Evolutionary conservation across 2,329 filamentous ascomycete species (phyloP).

Genomic region (Whalleya microplaca): DNA sequence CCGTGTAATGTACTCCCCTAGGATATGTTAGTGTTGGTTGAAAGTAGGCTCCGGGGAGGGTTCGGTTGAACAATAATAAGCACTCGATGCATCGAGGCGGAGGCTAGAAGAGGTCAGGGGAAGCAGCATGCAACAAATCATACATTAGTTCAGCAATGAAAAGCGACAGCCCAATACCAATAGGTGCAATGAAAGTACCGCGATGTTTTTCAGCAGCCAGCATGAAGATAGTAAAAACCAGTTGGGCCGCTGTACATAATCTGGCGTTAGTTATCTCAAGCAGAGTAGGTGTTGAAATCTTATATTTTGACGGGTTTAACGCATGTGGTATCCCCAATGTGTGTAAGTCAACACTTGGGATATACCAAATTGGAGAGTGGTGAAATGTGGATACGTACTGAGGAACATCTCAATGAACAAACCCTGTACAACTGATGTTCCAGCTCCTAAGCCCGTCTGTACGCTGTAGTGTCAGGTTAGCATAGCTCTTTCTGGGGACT

Average conservation of each 20-base stretch:
- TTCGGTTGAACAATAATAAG: no score
- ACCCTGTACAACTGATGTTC: slow-evolving; percentile 50
- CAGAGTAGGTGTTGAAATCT: no score
- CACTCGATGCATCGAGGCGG: no score
- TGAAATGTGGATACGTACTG: no score
- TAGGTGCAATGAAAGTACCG: slow-evolving; percentile 62
- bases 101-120: no score
- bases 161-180: slow-evolving; percentile 65
- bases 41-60: no score
- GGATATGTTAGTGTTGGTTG: background rate
- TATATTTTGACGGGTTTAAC: no score
- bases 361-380: no score
- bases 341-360: no score
- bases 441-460: slow-evolving; percentile 48
- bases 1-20: slow-evolving; percentile 39
- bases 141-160: slow-evolving; percentile 51
- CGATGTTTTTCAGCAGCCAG: slow-evolving; percentile 65
- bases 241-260: slow-evolving; percentile 56
- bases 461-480: slow-evolving; percentile 54
- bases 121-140: slow-evolving; percentile 3
- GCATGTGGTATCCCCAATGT: no score
- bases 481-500: no score
- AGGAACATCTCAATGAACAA: slow-evolving; percentile 54
- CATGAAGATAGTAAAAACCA: slow-evolving; percentile 61
- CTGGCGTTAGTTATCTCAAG: no score